These are phyloP conservation scores for Fusarium marasasianum DNA, from an alignment of 2,329 filamentous ascomycete species.

Conservation along the genomic window DNA sequence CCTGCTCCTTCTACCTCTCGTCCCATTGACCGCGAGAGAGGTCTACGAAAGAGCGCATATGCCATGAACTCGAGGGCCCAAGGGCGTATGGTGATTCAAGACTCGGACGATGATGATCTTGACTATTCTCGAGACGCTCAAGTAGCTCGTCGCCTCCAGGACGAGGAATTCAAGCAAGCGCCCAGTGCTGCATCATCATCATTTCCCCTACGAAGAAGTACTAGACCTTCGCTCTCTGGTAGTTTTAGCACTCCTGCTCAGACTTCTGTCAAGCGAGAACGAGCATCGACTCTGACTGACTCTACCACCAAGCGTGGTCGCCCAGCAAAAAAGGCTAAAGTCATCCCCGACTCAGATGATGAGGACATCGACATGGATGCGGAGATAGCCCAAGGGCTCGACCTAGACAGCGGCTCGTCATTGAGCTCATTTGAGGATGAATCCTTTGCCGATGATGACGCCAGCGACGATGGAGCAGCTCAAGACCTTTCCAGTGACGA, in stretches of 20 bases:
- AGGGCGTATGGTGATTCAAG: constrained; percentile 53
- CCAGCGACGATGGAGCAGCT: constrained; percentile 21
- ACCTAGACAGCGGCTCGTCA: constrained; percentile 17
- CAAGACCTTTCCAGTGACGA: constrained; percentile 43
- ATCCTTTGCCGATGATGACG: constrained; percentile 31
- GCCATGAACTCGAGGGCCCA: constrained; percentile 59
- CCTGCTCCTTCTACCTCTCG: constrained; percentile 32
- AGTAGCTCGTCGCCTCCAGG: constrained; percentile 49
- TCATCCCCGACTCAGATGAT: constrained; percentile 46
- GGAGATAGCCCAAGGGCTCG: constrained; percentile 43
- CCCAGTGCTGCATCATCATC: background rate
- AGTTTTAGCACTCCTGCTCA: constrained; percentile 3
- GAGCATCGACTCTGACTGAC: constrained; percentile 39
- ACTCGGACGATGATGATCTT: constrained; percentile 51
- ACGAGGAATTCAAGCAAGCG: constrained; percentile 44
- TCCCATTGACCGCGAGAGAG: constrained; percentile 42
- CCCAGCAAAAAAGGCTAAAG: constrained; percentile 44
- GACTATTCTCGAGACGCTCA: constrained; percentile 41
- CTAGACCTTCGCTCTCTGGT: constrained; percentile 7
- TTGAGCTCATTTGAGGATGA: constrained; percentile 21
- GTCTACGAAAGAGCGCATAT: constrained; percentile 55
- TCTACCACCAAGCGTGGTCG: constrained; percentile 29
- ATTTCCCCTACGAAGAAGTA: constrained; percentile 23
- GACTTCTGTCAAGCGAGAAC: constrained; percentile 37
- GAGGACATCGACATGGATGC: constrained; percentile 46